Percentiles rank a stretch among this genome's conserved stretches.
Evolutionary conservation across 2,329 filamentous ascomycete species (phyloP).

Genomic region (Paramyrothecium roridum): DNA sequence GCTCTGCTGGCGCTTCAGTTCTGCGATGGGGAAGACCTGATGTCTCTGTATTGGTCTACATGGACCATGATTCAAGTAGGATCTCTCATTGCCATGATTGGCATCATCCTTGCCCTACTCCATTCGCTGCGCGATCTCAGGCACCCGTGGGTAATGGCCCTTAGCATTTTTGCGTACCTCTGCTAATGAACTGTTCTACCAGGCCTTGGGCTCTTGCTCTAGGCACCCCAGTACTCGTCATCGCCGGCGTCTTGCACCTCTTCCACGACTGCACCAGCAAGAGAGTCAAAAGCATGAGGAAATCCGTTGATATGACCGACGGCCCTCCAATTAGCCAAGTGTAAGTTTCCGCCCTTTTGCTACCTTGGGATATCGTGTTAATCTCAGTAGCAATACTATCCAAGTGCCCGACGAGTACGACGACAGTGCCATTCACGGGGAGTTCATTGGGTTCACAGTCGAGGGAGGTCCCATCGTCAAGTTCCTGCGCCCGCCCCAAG

Average conservation of each 20-base stretch:
- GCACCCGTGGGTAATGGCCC: slow-evolving; percentile 42
- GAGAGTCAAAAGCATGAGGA: slow-evolving; percentile 27
- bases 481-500: slow-evolving; percentile 31
- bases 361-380: slow-evolving; percentile 7
- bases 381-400: slow-evolving; percentile 31
- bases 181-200: slow-evolving; percentile 4
- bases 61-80: slow-evolving; percentile 60
- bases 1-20: slow-evolving; percentile 52
- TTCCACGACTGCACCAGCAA: slow-evolving; percentile 37
- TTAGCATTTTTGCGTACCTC: not conserved
- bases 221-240: slow-evolving; percentile 57
- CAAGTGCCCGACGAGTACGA: slow-evolving; percentile 28
- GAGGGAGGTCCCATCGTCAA: slow-evolving; percentile 44
- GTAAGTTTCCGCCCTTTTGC: slow-evolving; percentile 24
- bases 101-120: slow-evolving; percentile 51
- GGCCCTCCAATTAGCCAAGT: slow-evolving; percentile 39
- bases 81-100: slow-evolving; percentile 54
- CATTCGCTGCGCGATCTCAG: slow-evolving; percentile 46
- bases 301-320: slow-evolving; percentile 17
- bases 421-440: slow-evolving; percentile 25
- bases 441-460: slow-evolving; percentile 42
- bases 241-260: slow-evolving; percentile 50
- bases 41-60: slow-evolving; percentile 58
- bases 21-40: slow-evolving; percentile 58
- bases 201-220: slow-evolving; percentile 57